phyloP scores from a whole-genome alignment of 78 protist species.

The Bodo saltans region DNA sequence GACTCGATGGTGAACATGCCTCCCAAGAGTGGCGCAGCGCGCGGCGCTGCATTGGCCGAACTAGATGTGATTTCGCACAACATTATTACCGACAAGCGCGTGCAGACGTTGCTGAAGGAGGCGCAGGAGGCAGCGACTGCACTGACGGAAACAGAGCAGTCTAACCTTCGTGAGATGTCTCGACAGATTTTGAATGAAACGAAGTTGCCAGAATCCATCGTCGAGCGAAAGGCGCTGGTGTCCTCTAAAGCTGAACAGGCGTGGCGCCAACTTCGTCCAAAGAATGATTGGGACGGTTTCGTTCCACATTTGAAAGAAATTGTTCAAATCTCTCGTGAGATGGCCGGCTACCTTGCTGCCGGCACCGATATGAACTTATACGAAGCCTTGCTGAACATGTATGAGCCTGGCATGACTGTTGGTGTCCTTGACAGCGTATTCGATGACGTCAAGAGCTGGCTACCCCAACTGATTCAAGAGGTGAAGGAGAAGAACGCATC shows the following conservation, averaged over 20 bases:
- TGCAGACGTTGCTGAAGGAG: not conserved
- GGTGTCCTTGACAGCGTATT: not conserved
- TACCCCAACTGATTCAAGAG: slow-evolving; percentile 1
- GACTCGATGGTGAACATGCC: not conserved
- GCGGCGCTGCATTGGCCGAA: not conserved
- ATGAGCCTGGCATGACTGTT: slow-evolving; percentile 10
- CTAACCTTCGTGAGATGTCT: not conserved
- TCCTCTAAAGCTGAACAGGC: not conserved
- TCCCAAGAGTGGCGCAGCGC: not conserved
- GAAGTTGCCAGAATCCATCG: not conserved
- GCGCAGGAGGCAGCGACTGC: not conserved
- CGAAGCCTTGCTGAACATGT: slow-evolving; percentile 19
- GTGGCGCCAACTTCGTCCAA: not conserved
- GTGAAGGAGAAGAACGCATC: not conserved
- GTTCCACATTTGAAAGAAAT: not conserved
- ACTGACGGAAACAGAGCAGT: not conserved
- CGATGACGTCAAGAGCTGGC: not conserved
- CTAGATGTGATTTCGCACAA: not conserved
- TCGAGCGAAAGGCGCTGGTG: not conserved
- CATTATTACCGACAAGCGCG: not conserved
- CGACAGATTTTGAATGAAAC: not conserved
- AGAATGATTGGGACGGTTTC: not conserved
- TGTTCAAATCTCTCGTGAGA: not conserved
- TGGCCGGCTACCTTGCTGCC: not conserved
- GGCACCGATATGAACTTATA: not conserved